phyloP scores from a whole-genome alignment of 805 yeast species.

The Starmera dryadoides region DNA sequence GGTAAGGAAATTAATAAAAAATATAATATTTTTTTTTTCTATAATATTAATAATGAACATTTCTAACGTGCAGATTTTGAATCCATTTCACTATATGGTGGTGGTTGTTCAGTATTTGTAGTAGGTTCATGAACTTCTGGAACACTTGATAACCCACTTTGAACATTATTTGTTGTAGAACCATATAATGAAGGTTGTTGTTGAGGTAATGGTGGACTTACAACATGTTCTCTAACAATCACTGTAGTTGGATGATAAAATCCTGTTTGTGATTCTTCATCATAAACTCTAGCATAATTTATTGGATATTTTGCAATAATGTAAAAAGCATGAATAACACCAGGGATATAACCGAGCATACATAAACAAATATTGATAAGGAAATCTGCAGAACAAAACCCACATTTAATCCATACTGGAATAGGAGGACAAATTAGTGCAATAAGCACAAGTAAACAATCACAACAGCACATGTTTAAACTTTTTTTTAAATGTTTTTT shows the following conservation, averaged over 20 bases:
- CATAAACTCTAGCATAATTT: slow-evolving; percentile 19
- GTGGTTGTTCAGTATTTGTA: slow-evolving; percentile 13
- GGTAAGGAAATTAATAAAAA: no score
- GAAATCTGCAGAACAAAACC: slow-evolving; percentile 63
- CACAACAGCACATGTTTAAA: slow-evolving; percentile 23
- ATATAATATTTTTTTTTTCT: no score
- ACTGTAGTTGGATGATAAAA: not conserved
- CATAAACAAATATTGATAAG: slow-evolving; percentile 67
- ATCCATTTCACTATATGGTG: slow-evolving; percentile 13
- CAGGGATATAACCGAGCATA: slow-evolving; percentile 68
- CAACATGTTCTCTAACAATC: slow-evolving; percentile 7
- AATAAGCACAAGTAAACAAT: slow-evolving; percentile 58
- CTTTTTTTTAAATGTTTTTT: no score
- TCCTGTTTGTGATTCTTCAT: slow-evolving; percentile 18
- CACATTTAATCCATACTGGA: slow-evolving; percentile 70
- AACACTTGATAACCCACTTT: no score
- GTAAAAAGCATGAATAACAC: slow-evolving; percentile 71
- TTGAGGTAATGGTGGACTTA: no score
- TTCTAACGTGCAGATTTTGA: no score
- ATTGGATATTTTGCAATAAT: slow-evolving; percentile 68
- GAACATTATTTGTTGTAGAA: no score
- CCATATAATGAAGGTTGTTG: not conserved
- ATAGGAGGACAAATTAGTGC: slow-evolving; percentile 74
- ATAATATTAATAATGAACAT: no score
- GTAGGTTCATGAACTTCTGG: no score